phyloP scores from a whole-genome alignment of 2,329 filamentous ascomycete genomes.

The Cryphonectria carpinicola region DNA sequence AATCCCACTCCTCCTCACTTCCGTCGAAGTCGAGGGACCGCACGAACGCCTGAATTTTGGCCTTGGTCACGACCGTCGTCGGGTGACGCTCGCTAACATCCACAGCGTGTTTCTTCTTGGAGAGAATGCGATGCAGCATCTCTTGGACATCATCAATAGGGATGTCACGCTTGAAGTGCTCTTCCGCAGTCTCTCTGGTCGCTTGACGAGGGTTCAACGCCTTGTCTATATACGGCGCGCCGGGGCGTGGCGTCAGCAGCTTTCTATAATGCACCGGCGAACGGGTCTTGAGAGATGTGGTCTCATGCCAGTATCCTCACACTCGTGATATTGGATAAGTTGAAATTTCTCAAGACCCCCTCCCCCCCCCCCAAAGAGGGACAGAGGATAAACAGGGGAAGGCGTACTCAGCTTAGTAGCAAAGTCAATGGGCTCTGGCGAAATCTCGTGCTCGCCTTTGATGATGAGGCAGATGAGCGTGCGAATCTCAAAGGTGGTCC shows the following conservation, averaged over 20 bases:
- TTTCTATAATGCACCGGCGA: neutral
- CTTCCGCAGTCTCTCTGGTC: neutral
- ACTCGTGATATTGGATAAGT: too few relatives aligned
- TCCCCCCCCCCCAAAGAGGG: neutral
- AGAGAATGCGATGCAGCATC: conserved; percentile 25
- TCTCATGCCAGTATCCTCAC: neutral
- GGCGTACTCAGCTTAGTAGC: conserved; percentile 19
- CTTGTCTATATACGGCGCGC: neutral
- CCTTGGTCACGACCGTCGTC: conserved; percentile 8
- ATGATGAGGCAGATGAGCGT: conserved; percentile 26
- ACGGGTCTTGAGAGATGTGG: neutral
- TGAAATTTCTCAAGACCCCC: neutral
- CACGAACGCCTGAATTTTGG: conserved; percentile 23
- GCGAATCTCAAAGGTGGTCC: conserved; percentile 27
- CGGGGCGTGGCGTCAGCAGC: neutral
- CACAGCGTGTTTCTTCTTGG: conserved; percentile 27
- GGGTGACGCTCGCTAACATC: conserved; percentile 12
- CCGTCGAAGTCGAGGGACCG: conserved; percentile 22
- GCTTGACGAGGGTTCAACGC: conserved; percentile 25
- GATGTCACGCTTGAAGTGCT: conserved; percentile 23
- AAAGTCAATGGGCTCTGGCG: conserved; percentile 18
- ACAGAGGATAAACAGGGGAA: neutral
- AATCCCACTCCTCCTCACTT: conserved; percentile 16
- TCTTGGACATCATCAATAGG: conserved; percentile 18
- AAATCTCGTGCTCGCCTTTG: conserved; percentile 20